A percentile compares a stretch with the other conserved stretches of the same genome.
phyloP scores from a whole-genome alignment of 257 asterid species.

The Anisodus acutangulus region DNA sequence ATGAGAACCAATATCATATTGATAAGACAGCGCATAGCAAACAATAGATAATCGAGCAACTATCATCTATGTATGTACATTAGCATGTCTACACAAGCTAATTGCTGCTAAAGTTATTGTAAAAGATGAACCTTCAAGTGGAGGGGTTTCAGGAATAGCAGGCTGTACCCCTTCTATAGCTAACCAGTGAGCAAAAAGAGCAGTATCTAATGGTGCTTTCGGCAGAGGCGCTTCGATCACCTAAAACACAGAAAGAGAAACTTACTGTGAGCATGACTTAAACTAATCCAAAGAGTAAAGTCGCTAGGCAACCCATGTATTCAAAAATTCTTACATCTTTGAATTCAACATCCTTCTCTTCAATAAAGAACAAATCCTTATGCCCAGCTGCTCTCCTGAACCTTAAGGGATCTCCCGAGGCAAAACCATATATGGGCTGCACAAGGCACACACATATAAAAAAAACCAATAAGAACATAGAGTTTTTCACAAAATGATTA shows the following conservation, averaged over 20 bases:
- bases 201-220: constrained; percentile 84
- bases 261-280: constrained; percentile 16
- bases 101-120: constrained; percentile 30
- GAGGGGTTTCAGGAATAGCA: constrained; percentile 94
- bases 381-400: constrained; percentile 93
- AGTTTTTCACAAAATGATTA: not conserved
- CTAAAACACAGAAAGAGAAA: constrained; percentile 45
- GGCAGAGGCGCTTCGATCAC: constrained; percentile 97
- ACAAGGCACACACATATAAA: not conserved
- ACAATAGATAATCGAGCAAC: not conserved
- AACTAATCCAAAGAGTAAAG: constrained; percentile 17
- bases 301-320: constrained; percentile 4
- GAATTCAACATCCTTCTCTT: constrained; percentile 89
- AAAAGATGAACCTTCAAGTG: constrained; percentile 67
- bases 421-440: constrained; percentile 95
- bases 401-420: constrained; percentile 81
- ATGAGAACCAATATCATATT: not conserved
- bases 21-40: not conserved
- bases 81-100: constrained; percentile 20
- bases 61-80: not conserved
- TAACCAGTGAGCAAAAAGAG: constrained; percentile 87
- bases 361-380: constrained; percentile 87
- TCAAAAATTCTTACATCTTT: constrained; percentile 66
- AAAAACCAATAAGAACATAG: not conserved
- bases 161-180: constrained; percentile 98